phyloP scores from a whole-genome alignment of 2,329 filamentous ascomycete genomes.

The Calonectria ilicicola region DNA sequence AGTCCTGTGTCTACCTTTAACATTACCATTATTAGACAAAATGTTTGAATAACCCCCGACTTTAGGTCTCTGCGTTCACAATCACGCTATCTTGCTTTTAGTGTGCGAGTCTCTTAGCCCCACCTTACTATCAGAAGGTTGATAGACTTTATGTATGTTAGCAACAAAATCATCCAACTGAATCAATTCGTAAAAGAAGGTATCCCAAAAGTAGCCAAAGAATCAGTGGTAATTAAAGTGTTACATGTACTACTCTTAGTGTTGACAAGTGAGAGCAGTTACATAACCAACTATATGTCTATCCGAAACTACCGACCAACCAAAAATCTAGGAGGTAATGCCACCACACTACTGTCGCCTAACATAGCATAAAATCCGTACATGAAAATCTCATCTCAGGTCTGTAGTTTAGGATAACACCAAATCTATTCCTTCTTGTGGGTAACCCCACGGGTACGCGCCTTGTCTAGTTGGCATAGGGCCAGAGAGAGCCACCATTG shows the following conservation, averaged over 20 bases:
- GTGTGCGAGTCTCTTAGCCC: too few species aligned
- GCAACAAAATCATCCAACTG: too few species aligned
- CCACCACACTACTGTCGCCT: background rate
- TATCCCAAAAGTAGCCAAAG: too few species aligned
- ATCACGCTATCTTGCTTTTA: too few species aligned
- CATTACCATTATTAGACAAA: too few species aligned
- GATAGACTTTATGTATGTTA: too few species aligned
- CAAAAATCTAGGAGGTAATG: background rate
- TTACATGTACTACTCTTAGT: background rate
- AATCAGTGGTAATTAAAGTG: background rate
- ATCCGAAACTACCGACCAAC: background rate
- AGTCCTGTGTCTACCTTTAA: too few species aligned
- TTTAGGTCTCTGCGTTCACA: too few species aligned
- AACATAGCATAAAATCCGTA: background rate
- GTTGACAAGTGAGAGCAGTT: background rate
- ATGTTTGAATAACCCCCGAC: too few species aligned
- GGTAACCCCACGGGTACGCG: background rate
- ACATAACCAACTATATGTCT: background rate
- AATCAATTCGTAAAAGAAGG: too few species aligned
- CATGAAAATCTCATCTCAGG: background rate
- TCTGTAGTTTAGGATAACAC: background rate
- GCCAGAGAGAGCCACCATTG: constrained; percentile 12
- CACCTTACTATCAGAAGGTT: too few species aligned
- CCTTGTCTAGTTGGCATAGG: background rate
- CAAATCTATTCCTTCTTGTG: background rate